phyloP scores from a whole-genome alignment of 2,329 filamentous ascomycete species.

The Metarhizium album region DNA sequence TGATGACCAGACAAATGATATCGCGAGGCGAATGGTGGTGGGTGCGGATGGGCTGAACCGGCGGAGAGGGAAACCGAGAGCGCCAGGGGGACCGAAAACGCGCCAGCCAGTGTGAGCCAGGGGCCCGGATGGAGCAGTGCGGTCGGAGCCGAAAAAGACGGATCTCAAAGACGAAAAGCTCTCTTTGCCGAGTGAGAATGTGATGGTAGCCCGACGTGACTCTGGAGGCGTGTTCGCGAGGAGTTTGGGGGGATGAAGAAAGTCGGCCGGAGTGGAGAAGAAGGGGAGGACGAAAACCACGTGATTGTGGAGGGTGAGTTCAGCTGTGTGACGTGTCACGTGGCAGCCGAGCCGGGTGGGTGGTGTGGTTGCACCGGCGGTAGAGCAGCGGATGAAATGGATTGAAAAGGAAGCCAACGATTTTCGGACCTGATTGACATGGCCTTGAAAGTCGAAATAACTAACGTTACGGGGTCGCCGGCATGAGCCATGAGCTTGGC shows the following conservation, averaged over 20 bases:
- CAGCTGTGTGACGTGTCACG: background rate
- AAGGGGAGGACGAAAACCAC: no score
- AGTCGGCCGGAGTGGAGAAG: background rate
- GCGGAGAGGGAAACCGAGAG: background rate
- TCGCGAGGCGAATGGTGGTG: background rate
- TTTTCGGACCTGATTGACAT: no score
- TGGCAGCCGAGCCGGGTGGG: background rate
- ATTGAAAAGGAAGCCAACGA: no score
- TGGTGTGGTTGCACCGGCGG: no score
- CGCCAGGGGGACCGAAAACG: background rate
- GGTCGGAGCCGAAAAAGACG: background rate
- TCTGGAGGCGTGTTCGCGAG: constrained; percentile 3
- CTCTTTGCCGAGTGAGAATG: background rate
- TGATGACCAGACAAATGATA: background rate
- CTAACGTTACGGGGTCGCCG: no score
- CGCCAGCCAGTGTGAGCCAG: background rate
- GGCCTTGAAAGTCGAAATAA: no score
- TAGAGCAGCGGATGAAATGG: no score
- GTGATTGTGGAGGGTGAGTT: background rate
- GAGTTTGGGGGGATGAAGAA: background rate
- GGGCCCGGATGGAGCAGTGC: background rate
- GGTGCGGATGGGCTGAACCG: background rate
- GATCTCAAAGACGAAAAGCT: background rate
- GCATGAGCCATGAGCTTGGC: no score
- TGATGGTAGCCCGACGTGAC: background rate